Conservation (phyloP, 805 yeast genomes). For the Saturnispora serradocipensis region DNA sequence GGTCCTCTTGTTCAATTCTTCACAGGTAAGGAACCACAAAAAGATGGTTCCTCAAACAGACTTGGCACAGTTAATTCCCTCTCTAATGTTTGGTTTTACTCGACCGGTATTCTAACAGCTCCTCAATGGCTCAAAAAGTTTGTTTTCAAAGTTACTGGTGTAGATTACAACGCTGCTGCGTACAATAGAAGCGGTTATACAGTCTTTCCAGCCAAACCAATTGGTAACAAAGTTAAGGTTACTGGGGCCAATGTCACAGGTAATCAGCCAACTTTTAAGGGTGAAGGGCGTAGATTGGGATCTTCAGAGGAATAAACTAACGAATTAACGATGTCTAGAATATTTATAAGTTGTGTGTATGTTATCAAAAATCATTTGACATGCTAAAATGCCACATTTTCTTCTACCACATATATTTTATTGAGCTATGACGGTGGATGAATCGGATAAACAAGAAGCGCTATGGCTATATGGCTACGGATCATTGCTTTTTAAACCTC, state of each 20-base stretch:
- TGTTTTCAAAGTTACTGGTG: constrained; percentile 24
- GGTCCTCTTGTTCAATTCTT: constrained; percentile 34
- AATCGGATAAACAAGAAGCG: constrained; percentile 20
- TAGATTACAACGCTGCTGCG: constrained; percentile 24
- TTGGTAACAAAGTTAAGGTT: constrained; percentile 10
- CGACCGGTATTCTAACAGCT: constrained; percentile 48
- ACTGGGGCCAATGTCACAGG: constrained; percentile 7
- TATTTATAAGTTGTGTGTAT: background rate
- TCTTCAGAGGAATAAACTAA: background rate
- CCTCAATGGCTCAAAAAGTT: constrained; percentile 36
- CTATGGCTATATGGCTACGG: constrained; percentile 90
- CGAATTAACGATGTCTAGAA: background rate
- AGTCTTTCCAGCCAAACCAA: constrained; percentile 12
- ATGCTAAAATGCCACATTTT: background rate
- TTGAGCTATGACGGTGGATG: background rate
- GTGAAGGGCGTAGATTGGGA: constrained; percentile 7
- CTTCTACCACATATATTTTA: background rate
- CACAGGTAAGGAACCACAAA: constrained; percentile 23
- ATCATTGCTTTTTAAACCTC: constrained; percentile 82
- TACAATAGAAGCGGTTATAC: constrained; percentile 21
- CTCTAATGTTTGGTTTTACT: constrained; percentile 31
- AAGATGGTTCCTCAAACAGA: constrained; percentile 18
- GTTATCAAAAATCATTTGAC: background rate
- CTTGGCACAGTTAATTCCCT: constrained; percentile 24
- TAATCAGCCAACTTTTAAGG: background rate